Evolutionary conservation across 1,284 basidiomycete genomes (phyloP), one percentile per base, ranked within the genome.

Genomic region (Heterobasidion irregulare): DNA sequence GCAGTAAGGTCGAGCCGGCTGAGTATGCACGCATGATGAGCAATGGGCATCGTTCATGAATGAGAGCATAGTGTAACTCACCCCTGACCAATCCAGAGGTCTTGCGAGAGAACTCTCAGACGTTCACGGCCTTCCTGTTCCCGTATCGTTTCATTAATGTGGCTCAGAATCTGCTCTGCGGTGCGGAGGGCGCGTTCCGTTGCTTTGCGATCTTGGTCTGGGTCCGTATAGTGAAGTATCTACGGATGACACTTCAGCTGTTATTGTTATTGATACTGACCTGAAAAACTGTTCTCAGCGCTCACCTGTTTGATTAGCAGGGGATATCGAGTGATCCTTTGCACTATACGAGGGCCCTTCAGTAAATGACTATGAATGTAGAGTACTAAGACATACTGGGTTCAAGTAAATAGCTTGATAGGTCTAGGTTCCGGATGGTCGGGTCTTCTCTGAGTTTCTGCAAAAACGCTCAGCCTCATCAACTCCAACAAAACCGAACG

Each of bases 311-410:
- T 83, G 59, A 97, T 84, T 35, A 98, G 75, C 0, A 98, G 75
- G 0, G 94, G 94, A 66, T 97, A 98, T 57, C 92, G 78, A 1
- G 94, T 96, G 53, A 97, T 84, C 12, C 94, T 84, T 83, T 98
- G 95, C 94, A 98, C 92, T 94, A 33, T 55, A 53, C 33, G 12
- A 49, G 18, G 10, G 13, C 41, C 44, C 26, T 26, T 45, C 16
- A 13, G 16, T 33, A 45, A 44, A 41, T 53, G 43, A 43, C 8
- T 36, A 15, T n/a, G 15, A 34, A 45, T 16, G 10, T 16, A n/a
- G 38, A 19, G n/a, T 35, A 41, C n/a, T 18, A 6, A 10, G n/a
- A 73, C 84, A 63, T 68, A 94, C 92, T 98, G 0, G 95, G 95
- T 16, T 86, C 86, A 6, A 98, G 81, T 38, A 98, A 71, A 70